phyloP scores from a whole-genome alignment of 768 basidiomycete species.

The Suillus placidus region DNA sequence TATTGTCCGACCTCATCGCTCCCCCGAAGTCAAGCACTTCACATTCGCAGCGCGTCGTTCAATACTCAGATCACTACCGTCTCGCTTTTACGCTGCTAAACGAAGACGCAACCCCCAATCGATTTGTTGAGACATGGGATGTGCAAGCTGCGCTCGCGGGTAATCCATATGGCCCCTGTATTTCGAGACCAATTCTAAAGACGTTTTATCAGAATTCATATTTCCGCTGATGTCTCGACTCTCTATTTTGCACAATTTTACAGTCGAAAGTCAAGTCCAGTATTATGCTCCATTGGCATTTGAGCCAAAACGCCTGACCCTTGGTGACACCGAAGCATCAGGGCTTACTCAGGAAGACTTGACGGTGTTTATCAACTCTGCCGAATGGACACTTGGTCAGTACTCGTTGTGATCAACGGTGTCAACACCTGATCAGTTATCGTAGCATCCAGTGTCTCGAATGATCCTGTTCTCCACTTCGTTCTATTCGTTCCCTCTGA shows the following conservation, averaged over 20 bases:
- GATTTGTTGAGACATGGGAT: slow-evolving; percentile 70
- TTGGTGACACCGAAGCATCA: slow-evolving; percentile 43
- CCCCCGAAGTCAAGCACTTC: slow-evolving; percentile 48
- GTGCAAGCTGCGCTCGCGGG: slow-evolving; percentile 63
- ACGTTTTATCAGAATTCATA: slow-evolving; percentile 58
- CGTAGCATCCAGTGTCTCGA: slow-evolving; percentile 87
- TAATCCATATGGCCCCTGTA: slow-evolving; percentile 41
- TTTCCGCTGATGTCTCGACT: slow-evolving; percentile 65
- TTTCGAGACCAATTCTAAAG: slow-evolving; percentile 21
- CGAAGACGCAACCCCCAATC: slow-evolving; percentile 77
- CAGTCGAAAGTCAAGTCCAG: slow-evolving; percentile 92
- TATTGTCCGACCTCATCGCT: slow-evolving; percentile 43
- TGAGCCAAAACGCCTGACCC: slow-evolving; percentile 47
- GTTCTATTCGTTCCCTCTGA: slow-evolving; percentile 83
- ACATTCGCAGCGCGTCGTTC: slow-evolving; percentile 55
- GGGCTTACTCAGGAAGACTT: slow-evolving; percentile 79
- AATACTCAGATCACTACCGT: slow-evolving; percentile 81
- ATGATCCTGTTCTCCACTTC: slow-evolving; percentile 93
- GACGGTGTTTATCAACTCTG: slow-evolving; percentile 93
- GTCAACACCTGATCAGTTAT: not conserved
- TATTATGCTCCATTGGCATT: slow-evolving; percentile 91
- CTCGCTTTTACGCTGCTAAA: slow-evolving; percentile 93
- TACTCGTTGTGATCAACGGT: slow-evolving; percentile 12
- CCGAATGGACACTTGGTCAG: slow-evolving; percentile 91
- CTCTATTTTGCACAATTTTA: slow-evolving; percentile 80